phyloP scores from a whole-genome alignment of 441 rosid genomes.

The Francoa sonchifolia region DNA sequence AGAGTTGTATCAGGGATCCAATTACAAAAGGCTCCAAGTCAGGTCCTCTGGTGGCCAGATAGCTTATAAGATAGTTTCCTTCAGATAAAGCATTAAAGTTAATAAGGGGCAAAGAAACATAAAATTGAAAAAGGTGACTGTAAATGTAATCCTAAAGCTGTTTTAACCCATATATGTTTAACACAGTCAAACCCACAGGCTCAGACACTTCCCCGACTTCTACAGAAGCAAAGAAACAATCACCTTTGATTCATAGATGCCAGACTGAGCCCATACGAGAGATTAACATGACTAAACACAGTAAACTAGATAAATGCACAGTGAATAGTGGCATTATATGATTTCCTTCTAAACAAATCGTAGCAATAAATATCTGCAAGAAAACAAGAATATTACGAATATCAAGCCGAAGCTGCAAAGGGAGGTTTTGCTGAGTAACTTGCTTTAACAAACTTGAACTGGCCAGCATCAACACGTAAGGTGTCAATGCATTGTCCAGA shows the following conservation, averaged over 20 bases:
- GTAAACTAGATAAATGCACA: not conserved
- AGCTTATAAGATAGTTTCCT: slow-evolving; percentile 77
- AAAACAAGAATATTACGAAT: slow-evolving; percentile 43
- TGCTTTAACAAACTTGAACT: slow-evolving; percentile 95
- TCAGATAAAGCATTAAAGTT: slow-evolving; percentile 9
- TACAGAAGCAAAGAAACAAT: not conserved
- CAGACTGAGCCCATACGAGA: not conserved
- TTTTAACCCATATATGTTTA: not conserved
- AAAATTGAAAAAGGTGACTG: not conserved
- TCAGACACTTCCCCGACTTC: not conserved
- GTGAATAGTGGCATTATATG: not conserved
- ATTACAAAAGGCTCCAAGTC: slow-evolving; percentile 72
- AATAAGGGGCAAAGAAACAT: not conserved
- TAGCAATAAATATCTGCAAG: slow-evolving; percentile 12
- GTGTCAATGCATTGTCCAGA: slow-evolving; percentile 90
- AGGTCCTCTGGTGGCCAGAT: slow-evolving; percentile 91
- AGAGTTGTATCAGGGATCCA: slow-evolving; percentile 73
- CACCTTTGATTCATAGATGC: not conserved
- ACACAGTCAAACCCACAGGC: not conserved
- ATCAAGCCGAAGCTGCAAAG: slow-evolving; percentile 84
- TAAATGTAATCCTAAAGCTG: not conserved
- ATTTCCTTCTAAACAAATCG: slow-evolving; percentile 2
- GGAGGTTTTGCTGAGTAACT: slow-evolving; percentile 89
- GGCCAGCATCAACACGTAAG: slow-evolving; percentile 98
- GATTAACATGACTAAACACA: not conserved